A percentile compares a stretch with the other conserved stretches of the same genome.
Evolutionary conservation across 2,329 filamentous ascomycete genomes (phyloP).

Genomic region (Ceratocystis alfenasii): DNA sequence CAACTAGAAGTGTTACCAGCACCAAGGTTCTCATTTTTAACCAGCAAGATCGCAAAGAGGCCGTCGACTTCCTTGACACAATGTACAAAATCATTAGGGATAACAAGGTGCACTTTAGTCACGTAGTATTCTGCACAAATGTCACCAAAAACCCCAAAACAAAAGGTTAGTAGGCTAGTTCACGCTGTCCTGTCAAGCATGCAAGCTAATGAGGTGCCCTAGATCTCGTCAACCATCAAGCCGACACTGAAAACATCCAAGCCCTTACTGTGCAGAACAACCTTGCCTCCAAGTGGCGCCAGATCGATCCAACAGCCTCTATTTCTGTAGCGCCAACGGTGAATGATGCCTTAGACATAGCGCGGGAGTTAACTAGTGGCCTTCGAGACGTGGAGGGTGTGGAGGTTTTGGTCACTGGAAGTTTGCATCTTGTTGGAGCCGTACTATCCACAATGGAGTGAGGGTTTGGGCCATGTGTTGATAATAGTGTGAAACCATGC

Average conservation of each 20-base stretch:
- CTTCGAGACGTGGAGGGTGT: conserved; percentile 30
- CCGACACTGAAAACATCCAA: conserved; percentile 40
- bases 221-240: conserved; percentile 46
- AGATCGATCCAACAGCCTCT: conserved; percentile 36
- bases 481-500: background rate
- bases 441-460: conserved; percentile 40
- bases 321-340: conserved; percentile 41
- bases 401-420: conserved; percentile 47
- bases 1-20: conserved; percentile 27
- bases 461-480: conserved; percentile 29
- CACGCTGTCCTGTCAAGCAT: background rate
- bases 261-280: conserved; percentile 41
- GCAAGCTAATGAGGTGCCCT: conserved; percentile 18
- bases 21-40: conserved; percentile 68
- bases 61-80: conserved; percentile 41
- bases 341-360: conserved; percentile 42
- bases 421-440: conserved; percentile 50
- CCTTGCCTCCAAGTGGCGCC: conserved; percentile 41
- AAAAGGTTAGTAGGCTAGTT: conserved; percentile 27
- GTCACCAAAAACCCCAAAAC: conserved; percentile 34
- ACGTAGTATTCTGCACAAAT: conserved; percentile 76
- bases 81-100: conserved; percentile 32
- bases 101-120: conserved; percentile 44
- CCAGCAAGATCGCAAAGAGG: conserved; percentile 52
- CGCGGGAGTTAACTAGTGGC: conserved; percentile 30